These are phyloP conservation scores for Hypomontagnella submonticulosa DNA, from an alignment of 495 filamentous ascomycete genomes.

Conservation along the genomic window DNA sequence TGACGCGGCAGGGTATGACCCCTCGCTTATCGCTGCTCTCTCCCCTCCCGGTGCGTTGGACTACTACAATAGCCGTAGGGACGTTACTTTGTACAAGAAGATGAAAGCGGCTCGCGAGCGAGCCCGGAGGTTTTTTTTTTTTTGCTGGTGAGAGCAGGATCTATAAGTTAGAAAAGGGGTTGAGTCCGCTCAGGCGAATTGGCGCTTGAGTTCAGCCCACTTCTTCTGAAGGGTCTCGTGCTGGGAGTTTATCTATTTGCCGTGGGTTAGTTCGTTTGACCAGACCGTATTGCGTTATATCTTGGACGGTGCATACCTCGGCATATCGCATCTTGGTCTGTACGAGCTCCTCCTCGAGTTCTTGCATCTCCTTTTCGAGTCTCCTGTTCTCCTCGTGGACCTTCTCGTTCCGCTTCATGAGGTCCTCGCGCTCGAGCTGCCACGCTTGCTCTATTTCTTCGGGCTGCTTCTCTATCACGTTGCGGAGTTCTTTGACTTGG, in stretches of 20 bases:
- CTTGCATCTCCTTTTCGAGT: conserved; percentile 88
- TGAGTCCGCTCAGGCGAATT: conserved; percentile 51
- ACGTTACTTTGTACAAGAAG: conserved; percentile 42
- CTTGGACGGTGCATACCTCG: conserved; percentile 71
- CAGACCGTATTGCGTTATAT: background rate
- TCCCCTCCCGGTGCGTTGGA: conserved; percentile 10
- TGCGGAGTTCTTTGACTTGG: conserved; percentile 83
- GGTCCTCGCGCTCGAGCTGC: conserved; percentile 85
- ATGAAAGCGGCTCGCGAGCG: conserved; percentile 22
- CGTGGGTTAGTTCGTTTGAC: conserved; percentile 31
- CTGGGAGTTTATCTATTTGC: conserved; percentile 71
- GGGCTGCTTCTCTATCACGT: conserved; percentile 88
- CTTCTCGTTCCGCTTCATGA: conserved; percentile 91
- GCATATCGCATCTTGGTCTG: conserved; percentile 94
- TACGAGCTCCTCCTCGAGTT: conserved; percentile 95
- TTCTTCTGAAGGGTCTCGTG: conserved; percentile 81
- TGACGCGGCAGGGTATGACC: background rate
- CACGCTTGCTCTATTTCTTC: conserved; percentile 86
- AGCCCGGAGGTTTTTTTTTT: conserved; percentile 9
- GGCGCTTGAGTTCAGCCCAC: conserved; percentile 82
- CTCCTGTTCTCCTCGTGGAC: conserved; percentile 93
- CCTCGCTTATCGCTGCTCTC: background rate
- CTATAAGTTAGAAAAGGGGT: background rate
- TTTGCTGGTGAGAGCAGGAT: conserved; percentile 17
- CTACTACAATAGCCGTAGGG: conserved; percentile 28